Evolutionary conservation across 2,329 filamentous ascomycete species (phyloP).

Genomic region (Cryphonectria naterciae): DNA sequence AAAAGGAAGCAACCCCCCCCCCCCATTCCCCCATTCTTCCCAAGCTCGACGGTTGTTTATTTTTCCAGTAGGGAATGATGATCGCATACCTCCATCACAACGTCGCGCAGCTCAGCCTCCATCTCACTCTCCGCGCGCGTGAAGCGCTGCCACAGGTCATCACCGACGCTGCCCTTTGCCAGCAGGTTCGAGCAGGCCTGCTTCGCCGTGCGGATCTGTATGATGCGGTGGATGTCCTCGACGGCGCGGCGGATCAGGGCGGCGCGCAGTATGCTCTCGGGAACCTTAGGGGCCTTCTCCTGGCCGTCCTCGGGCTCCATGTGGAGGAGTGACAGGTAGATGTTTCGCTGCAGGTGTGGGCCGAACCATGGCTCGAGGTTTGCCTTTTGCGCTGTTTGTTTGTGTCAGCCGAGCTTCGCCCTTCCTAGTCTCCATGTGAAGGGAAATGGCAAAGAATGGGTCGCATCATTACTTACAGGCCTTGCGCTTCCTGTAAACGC

Average conservation of each 20-base stretch:
- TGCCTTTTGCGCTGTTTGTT: slow-evolving; percentile 68
- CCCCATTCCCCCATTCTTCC: too few relatives aligned
- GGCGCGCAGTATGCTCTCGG: slow-evolving; percentile 84
- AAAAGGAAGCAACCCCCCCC: too few relatives aligned
- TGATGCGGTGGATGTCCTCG: slow-evolving; percentile 90
- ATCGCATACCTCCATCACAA: slow-evolving; percentile 78
- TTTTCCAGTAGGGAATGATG: too few relatives aligned
- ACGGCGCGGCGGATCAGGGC: slow-evolving; percentile 86
- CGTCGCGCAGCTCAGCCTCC: slow-evolving; percentile 92
- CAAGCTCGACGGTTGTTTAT: neutral
- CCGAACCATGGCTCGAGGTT: slow-evolving; percentile 95
- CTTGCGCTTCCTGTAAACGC: slow-evolving; percentile 91
- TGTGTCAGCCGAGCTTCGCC: slow-evolving; percentile 1
- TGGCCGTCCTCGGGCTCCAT: slow-evolving; percentile 65
- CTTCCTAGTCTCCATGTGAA: too few relatives aligned
- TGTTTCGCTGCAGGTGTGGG: slow-evolving; percentile 85
- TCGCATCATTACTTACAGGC: slow-evolving; percentile 60
- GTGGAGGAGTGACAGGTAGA: slow-evolving; percentile 92
- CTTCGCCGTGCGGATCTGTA: slow-evolving; percentile 87
- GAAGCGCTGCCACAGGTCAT: slow-evolving; percentile 95
- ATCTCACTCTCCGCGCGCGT: slow-evolving; percentile 94
- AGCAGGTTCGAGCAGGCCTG: slow-evolving; percentile 81
- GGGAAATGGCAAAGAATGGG: neutral
- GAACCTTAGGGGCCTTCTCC: slow-evolving; percentile 71
- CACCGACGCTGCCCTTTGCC: slow-evolving; percentile 89